These are phyloP conservation scores for Coprinopsis sp. DNA, from an alignment of 768 basidiomycete species.

Conservation along the genomic window DNA sequence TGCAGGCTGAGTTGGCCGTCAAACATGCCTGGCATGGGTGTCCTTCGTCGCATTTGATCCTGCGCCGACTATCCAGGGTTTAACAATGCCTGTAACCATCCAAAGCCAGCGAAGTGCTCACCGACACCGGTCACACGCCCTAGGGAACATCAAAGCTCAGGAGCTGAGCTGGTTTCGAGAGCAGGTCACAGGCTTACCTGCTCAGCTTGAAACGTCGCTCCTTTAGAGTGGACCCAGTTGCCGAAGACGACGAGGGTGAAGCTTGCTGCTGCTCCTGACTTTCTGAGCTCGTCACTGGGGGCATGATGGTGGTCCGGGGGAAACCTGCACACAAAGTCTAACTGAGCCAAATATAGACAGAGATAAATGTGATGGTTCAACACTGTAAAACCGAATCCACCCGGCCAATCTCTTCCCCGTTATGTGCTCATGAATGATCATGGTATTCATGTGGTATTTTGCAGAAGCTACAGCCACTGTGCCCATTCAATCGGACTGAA, in stretches of 20 bases:
- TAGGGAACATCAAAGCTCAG: conserved; percentile 23
- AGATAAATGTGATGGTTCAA: conserved; percentile 13
- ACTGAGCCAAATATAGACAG: conserved; percentile 18
- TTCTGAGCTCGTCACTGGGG: conserved; percentile 40
- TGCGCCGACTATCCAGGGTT: conserved; percentile 50
- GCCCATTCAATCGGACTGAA: too few relatives aligned
- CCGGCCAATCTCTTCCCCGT: conserved; percentile 19
- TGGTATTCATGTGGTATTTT: too few relatives aligned
- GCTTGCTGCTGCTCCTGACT: conserved; percentile 44
- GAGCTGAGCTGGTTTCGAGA: background rate
- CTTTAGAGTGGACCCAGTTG: conserved; percentile 61
- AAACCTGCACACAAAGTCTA: conserved; percentile 17
- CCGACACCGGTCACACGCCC: conserved; percentile 90
- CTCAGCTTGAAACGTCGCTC: conserved; percentile 85
- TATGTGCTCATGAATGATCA: background rate
- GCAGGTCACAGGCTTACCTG: conserved; percentile 56
- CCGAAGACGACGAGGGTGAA: conserved; percentile 15
- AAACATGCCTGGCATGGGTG: conserved; percentile 86
- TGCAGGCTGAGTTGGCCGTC: conserved; percentile 77
- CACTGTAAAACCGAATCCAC: conserved; percentile 29
- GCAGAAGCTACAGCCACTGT: too few relatives aligned
- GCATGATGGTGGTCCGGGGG: conserved; percentile 39
- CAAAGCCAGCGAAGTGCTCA: conserved; percentile 33
- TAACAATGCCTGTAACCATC: conserved; percentile 7
- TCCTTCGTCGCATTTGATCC: conserved; percentile 87